Evolutionary conservation across 306 rosid genomes (phyloP).

Genomic region (Vicia sativa): DNA sequence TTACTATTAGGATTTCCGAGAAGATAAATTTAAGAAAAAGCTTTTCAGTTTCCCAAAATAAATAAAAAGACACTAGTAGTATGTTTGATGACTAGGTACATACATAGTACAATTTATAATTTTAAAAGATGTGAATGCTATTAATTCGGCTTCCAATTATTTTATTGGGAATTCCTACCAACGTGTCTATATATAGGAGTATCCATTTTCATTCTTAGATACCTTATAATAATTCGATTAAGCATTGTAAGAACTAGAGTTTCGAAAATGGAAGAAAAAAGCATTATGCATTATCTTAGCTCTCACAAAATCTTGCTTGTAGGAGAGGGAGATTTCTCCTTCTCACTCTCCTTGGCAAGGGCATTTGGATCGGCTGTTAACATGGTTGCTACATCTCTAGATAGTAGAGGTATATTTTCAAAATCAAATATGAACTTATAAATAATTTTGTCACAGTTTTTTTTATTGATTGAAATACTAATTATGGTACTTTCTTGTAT

Average conservation of each 20-base stretch:
- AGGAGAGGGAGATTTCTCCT: constrained; percentile 57
- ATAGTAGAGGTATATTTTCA: constrained; percentile 28
- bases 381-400: constrained; percentile 48
- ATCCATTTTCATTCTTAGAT: neutral
- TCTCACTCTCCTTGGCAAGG: constrained; percentile 46
- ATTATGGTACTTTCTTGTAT: too few relatives aligned
- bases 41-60: neutral
- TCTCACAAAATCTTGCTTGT: constrained; percentile 44
- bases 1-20: neutral
- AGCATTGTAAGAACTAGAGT: neutral
- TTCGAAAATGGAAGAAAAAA: constrained; percentile 18
- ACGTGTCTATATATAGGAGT: neutral
- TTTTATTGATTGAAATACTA: too few relatives aligned
- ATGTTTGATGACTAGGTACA: neutral
- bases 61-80: too few relatives aligned
- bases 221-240: neutral
- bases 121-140: neutral
- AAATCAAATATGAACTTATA: too few relatives aligned
- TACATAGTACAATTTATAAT: neutral
- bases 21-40: neutral
- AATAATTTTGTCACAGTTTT: too few relatives aligned
- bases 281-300: constrained; percentile 30
- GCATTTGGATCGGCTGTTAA: constrained; percentile 39
- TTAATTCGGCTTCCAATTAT: neutral
- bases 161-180: neutral